A percentile compares a stretch with the other conserved stretches of the same genome.
Conservation (phyloP, 257 asterid genomes). For the Solanum sitiens region DNA sequence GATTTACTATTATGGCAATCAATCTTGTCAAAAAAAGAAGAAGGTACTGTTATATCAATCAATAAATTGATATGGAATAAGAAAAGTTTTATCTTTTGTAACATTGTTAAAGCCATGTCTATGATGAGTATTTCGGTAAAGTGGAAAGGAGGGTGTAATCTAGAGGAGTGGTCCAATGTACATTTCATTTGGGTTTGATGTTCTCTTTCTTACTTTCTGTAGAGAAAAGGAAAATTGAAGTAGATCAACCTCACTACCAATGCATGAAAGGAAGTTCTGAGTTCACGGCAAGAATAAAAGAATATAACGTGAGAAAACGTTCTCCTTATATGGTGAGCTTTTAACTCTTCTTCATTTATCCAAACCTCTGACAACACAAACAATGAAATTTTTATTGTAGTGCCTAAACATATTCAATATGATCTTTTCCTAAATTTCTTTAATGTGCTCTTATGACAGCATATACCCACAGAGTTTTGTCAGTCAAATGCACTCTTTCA, state of each 20-base stretch:
- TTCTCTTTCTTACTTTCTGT: not conserved
- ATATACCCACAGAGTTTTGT: constrained; percentile 9
- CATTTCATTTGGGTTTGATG: not conserved
- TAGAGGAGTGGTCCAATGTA: not conserved
- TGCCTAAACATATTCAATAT: not conserved
- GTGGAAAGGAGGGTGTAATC: not conserved
- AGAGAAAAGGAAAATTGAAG: not conserved
- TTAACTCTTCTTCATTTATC: not conserved
- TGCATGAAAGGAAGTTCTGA: not conserved
- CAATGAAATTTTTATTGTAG: not conserved
- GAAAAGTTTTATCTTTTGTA: not conserved
- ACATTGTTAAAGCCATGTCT: not conserved
- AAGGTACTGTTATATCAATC: not conserved
- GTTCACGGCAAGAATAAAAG: not conserved
- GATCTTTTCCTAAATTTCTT: not conserved
- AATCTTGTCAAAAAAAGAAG: not conserved
- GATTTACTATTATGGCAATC: not conserved
- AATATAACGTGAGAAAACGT: not conserved
- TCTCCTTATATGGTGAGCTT: constrained; percentile 10
- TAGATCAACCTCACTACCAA: not conserved
- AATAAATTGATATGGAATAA: not conserved
- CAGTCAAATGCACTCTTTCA: not conserved
- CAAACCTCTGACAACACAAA: not conserved
- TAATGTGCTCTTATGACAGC: not conserved
- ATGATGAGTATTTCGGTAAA: not conserved